phyloP scores from a whole-genome alignment of 768 basidiomycete genomes.

The Russula virescens region DNA sequence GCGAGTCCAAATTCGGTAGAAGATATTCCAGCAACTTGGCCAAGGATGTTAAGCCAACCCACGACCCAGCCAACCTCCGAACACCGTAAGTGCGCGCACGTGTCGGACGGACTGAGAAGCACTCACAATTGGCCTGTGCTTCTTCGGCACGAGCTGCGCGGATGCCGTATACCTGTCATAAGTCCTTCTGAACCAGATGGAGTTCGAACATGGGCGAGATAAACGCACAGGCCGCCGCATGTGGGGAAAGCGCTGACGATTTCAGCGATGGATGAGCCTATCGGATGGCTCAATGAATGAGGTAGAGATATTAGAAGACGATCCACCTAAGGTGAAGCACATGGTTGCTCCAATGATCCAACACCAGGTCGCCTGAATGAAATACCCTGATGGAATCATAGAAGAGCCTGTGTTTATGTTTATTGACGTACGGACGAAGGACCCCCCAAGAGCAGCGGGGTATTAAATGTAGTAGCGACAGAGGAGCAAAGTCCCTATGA shows the following conservation, averaged over 20 bases:
- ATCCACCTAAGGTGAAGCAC: slow-evolving; percentile 61
- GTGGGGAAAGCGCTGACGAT: slow-evolving; percentile 74
- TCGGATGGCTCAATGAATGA: not conserved
- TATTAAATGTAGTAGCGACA: slow-evolving; percentile 75
- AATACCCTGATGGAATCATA: not conserved
- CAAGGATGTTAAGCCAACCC: slow-evolving; percentile 80
- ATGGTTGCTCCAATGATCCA: slow-evolving; percentile 68
- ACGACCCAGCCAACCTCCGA: slow-evolving; percentile 66
- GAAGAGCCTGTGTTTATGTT: not conserved
- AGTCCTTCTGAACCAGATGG: not conserved
- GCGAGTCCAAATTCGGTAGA: slow-evolving; percentile 82
- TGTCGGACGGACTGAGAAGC: not conserved
- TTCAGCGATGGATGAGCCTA: slow-evolving; percentile 63
- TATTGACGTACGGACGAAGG: slow-evolving; percentile 51
- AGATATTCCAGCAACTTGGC: slow-evolving; percentile 79
- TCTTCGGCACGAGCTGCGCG: slow-evolving; percentile 61
- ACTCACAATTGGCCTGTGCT: slow-evolving; percentile 55
- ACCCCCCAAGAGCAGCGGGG: slow-evolving; percentile 61
- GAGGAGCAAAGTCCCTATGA: slow-evolving; percentile 66
- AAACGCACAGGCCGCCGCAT: slow-evolving; percentile 59
- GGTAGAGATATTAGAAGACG: not conserved
- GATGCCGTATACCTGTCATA: slow-evolving; percentile 68
- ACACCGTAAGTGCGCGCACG: not conserved
- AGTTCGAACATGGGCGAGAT: not conserved
- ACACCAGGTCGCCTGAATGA: slow-evolving; percentile 54